These are phyloP conservation scores for Prunus fruticosa DNA, from an alignment of 306 rosid genomes.

Conservation along the genomic window DNA sequence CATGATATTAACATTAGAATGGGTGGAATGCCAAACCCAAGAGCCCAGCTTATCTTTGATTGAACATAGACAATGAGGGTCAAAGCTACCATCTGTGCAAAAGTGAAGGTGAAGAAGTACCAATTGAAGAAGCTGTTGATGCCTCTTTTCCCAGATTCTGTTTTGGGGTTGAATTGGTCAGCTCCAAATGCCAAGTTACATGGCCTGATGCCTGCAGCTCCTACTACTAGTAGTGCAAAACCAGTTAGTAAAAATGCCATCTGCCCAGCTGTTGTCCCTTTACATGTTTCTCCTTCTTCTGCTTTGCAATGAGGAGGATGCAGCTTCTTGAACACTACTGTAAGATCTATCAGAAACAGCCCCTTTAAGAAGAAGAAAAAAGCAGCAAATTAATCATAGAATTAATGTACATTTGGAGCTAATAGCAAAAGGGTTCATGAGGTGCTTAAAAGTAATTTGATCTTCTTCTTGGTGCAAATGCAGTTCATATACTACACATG, in stretches of 20 bases:
- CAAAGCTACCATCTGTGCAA: slow-evolving; percentile 61
- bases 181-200: slow-evolving; percentile 91
- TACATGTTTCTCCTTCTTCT: slow-evolving; percentile 40
- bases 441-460: too few species aligned
- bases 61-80: slow-evolving; percentile 74
- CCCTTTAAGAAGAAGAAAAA: slow-evolving; percentile 47
- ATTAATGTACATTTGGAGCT: neutral
- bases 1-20: slow-evolving; percentile 63
- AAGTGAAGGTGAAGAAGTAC: slow-evolving; percentile 72
- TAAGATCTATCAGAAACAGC: slow-evolving; percentile 61
- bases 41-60: slow-evolving; percentile 73
- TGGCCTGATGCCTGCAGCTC: slow-evolving; percentile 83
- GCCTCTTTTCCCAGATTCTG: slow-evolving; percentile 77
- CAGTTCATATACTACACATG: too few species aligned
- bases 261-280: slow-evolving; percentile 65
- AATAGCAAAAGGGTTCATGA: neutral
- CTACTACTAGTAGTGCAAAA: slow-evolving; percentile 53
- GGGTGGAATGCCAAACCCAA: slow-evolving; percentile 79
- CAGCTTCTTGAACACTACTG: slow-evolving; percentile 60
- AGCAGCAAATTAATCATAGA: neutral
- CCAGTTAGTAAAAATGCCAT: slow-evolving; percentile 53
- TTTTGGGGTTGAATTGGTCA: slow-evolving; percentile 77
- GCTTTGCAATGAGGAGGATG: slow-evolving; percentile 68
- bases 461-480: neutral
- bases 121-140: slow-evolving; percentile 89